These are phyloP conservation scores for Endotrypanum monterogeii DNA, from an alignment of 208 protist species.

Conservation along the genomic window DNA sequence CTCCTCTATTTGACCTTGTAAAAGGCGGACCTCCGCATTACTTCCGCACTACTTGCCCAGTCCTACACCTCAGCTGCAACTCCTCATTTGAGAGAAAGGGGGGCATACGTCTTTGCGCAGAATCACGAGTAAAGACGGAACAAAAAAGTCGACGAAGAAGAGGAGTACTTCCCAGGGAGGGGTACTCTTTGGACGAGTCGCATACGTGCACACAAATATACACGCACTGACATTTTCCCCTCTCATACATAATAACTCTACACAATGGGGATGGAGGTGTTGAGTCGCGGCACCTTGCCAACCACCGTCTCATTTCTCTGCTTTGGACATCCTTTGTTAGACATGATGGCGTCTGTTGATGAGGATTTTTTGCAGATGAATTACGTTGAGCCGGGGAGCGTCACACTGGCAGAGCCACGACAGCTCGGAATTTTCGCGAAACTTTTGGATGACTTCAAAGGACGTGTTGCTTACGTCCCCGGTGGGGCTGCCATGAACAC, in stretches of 20 bases:
- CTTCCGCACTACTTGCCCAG: neutral
- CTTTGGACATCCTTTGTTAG: conserved; percentile 96
- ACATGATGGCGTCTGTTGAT: conserved; percentile 95
- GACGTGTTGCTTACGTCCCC: conserved; percentile 91
- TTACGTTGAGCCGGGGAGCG: conserved; percentile 70
- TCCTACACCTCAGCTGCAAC: neutral
- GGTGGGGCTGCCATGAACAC: conserved; percentile 98
- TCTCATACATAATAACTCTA: neutral
- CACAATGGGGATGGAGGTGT: conserved; percentile 21
- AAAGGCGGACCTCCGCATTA: no score
- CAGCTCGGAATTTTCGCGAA: conserved; percentile 91
- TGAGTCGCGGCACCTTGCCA: neutral
- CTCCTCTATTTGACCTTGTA: neutral
- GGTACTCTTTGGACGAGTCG: neutral
- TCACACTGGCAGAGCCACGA: conserved; percentile 92
- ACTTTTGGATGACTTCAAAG: conserved; percentile 51
- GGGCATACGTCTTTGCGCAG: neutral
- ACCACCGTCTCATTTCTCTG: conserved; percentile 40
- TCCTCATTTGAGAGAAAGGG: neutral
- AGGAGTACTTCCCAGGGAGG: neutral
- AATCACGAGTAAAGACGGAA: neutral
- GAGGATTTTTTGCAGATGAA: conserved; percentile 85
- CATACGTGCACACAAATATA: conserved; percentile 14
- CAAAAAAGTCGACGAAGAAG: neutral
- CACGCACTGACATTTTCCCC: conserved; percentile 2